Evolutionary conservation across 2,329 filamentous ascomycete genomes (phyloP).

Genomic region (Ramularia endophylla): DNA sequence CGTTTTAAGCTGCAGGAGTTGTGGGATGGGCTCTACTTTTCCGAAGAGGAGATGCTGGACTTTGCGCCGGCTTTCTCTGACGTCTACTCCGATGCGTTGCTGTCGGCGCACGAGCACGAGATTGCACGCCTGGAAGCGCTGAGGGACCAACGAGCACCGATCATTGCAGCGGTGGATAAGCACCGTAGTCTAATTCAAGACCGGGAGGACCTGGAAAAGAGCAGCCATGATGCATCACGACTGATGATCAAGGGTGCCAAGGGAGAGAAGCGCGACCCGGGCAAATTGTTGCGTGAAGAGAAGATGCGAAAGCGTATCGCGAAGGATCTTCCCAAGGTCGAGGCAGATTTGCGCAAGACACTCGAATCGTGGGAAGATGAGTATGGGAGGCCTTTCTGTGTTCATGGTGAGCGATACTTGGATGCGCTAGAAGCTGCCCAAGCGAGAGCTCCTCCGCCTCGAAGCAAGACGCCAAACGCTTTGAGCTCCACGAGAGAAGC

Average conservation of each 20-base stretch:
- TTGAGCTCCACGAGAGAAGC: slow-evolving; percentile 23
- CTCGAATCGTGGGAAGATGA: slow-evolving; percentile 89
- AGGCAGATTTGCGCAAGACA: slow-evolving; percentile 73
- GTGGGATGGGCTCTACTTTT: slow-evolving; percentile 91
- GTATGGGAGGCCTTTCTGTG: slow-evolving; percentile 85
- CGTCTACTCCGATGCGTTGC: slow-evolving; percentile 90
- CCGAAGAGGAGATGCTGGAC: slow-evolving; percentile 97
- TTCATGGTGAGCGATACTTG: slow-evolving; percentile 86
- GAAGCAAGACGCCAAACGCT: slow-evolving; percentile 59
- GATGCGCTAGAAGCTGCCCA: slow-evolving; percentile 69
- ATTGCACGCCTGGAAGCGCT: slow-evolving; percentile 75
- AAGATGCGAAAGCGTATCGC: slow-evolving; percentile 98
- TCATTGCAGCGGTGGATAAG: slow-evolving; percentile 72
- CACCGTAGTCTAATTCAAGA: slow-evolving; percentile 80
- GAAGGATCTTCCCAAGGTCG: slow-evolving; percentile 90
- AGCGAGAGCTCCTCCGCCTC: slow-evolving; percentile 49
- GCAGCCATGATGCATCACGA: slow-evolving; percentile 90
- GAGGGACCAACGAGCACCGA: slow-evolving; percentile 80
- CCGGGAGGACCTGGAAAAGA: slow-evolving; percentile 78
- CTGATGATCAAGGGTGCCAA: slow-evolving; percentile 87
- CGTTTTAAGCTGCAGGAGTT: slow-evolving; percentile 85
- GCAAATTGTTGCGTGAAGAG: slow-evolving; percentile 87
- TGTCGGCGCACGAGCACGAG: slow-evolving; percentile 92
- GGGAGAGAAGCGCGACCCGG: slow-evolving; percentile 89
- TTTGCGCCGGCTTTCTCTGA: slow-evolving; percentile 90